phyloP scores from a whole-genome alignment of 768 basidiomycete species.

The Artomyces pyxidatus region DNA sequence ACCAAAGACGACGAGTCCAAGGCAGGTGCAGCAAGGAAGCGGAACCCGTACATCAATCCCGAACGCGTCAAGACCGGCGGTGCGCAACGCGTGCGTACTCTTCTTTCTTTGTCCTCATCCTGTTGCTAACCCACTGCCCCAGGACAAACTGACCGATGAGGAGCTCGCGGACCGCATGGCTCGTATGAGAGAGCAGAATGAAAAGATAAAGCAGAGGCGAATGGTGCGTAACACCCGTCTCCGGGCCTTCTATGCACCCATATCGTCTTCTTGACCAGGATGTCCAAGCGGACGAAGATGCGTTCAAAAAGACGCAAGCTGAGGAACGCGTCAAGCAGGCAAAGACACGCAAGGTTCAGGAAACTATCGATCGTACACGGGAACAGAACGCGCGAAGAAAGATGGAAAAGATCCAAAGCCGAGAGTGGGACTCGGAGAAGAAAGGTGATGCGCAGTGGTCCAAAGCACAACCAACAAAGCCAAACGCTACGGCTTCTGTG shows the following conservation, averaged over 20 bases:
- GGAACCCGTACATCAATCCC: constrained; percentile 71
- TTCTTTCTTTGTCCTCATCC: not conserved
- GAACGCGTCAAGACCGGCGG: constrained; percentile 84
- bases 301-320: constrained; percentile 65
- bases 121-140: constrained; percentile 4
- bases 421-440: constrained; percentile 86
- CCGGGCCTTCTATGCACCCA: not conserved
- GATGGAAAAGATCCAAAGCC: constrained; percentile 67
- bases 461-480: not conserved
- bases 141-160: constrained; percentile 67
- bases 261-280: too few relatives aligned
- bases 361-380: constrained; percentile 57
- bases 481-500: too few relatives aligned
- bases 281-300: constrained; percentile 74
- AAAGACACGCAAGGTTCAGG: constrained; percentile 57
- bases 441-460: constrained; percentile 18
- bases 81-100: constrained; percentile 50
- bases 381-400: constrained; percentile 76
- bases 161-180: constrained; percentile 63
- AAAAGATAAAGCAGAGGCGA: constrained; percentile 66
- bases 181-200: constrained; percentile 63
- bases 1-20: constrained; percentile 15
- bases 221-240: constrained; percentile 32
- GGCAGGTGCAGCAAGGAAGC: constrained; percentile 36
- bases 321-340: constrained; percentile 50